Evolutionary conservation across 768 basidiomycete genomes (phyloP).

Genomic region (Neoboletus brunneissimus): DNA sequence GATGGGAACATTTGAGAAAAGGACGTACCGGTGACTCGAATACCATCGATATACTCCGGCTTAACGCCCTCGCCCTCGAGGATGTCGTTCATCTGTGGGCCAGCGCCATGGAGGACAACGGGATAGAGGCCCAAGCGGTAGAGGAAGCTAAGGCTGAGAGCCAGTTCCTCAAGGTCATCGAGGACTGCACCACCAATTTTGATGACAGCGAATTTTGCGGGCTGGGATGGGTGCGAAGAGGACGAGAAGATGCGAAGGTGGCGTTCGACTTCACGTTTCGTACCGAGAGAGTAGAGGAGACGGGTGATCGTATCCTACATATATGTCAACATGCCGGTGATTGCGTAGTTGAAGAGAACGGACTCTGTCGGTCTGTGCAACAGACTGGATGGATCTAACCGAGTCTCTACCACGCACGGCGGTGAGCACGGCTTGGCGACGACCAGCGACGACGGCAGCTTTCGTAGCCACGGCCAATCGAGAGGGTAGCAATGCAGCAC

Average conservation of each 20-base stretch:
- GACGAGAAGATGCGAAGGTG: slow-evolving; percentile 97
- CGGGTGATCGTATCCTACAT: slow-evolving; percentile 93
- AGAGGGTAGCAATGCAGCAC: slow-evolving; percentile 21
- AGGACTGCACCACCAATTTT: slow-evolving; percentile 98
- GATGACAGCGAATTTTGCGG: slow-evolving; percentile 95
- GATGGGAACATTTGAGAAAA: neutral
- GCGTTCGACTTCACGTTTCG: slow-evolving; percentile 95
- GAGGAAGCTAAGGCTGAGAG: slow-evolving; percentile 92
- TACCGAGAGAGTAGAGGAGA: slow-evolving; percentile 93
- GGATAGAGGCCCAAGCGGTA: slow-evolving; percentile 98
- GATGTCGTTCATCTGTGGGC: slow-evolving; percentile 92
- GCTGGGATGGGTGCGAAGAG: slow-evolving; percentile 83
- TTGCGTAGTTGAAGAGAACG: slow-evolving; percentile 21
- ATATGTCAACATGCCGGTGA: neutral
- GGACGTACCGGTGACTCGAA: slow-evolving; percentile 85
- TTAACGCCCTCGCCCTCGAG: slow-evolving; percentile 90
- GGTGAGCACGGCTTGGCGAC: slow-evolving; percentile 39
- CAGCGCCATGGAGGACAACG: slow-evolving; percentile 93
- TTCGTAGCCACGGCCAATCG: slow-evolving; percentile 40
- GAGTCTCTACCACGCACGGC: slow-evolving; percentile 39
- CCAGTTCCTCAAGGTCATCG: slow-evolving; percentile 88
- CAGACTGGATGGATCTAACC: slow-evolving; percentile 51
- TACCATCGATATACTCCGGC: slow-evolving; percentile 97
- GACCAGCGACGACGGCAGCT: slow-evolving; percentile 45
- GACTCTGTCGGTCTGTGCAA: slow-evolving; percentile 75